Evolutionary conservation across 441 rosid genomes (phyloP), one percentile per base, ranked within the genome.

Genomic region (Gossypium gossypioides): DNA sequence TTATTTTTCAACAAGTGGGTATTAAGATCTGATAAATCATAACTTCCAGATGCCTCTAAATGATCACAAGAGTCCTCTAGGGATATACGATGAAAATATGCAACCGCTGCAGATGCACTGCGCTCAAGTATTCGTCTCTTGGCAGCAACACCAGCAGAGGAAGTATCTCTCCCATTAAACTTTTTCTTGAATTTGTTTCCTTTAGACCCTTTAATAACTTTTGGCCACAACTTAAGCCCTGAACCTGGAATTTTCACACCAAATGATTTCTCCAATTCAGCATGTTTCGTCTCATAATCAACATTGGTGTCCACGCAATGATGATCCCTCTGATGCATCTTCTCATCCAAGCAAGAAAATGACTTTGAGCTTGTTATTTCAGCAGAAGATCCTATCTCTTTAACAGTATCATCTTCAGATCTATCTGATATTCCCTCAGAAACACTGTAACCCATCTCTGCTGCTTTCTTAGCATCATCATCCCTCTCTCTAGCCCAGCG

Each of bases 231-330:
- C 64, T 84, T 87, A 71, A 86, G 86, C 72, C 96, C 93, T 16
- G 93, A 85, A 76, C 90, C 96, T 74, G 94, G 93, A 74, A 95
- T 79, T 74, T 92, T 92, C 68, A 88, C 84, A 58, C 99, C 99
- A 84, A 96, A 96, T 29, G 96, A 88, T 81, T 87, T 92, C 87
- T 96, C 99, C 79, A 96, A 79, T 72, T 91, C 96, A 5, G 99
- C 96, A 79, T 92, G 99, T 82, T 87, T 96, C 79, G 79, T 82
- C 46, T 91, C 89, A 83, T 96, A 96, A 68, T 88, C 88, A 82
- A 86, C 80, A 74, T 97, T 90, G 12, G 88, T 84, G 79, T 96
- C 98, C 84, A 88, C 81, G 66, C 95, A 86, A 71, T 89, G 99
- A 76, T 85, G 92, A 79, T 92, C 97, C 71, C 88, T 82, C 83